These are phyloP conservation scores for Fusarium chuoi DNA, from an alignment of 2,329 filamentous ascomycete species.

Conservation along the genomic window DNA sequence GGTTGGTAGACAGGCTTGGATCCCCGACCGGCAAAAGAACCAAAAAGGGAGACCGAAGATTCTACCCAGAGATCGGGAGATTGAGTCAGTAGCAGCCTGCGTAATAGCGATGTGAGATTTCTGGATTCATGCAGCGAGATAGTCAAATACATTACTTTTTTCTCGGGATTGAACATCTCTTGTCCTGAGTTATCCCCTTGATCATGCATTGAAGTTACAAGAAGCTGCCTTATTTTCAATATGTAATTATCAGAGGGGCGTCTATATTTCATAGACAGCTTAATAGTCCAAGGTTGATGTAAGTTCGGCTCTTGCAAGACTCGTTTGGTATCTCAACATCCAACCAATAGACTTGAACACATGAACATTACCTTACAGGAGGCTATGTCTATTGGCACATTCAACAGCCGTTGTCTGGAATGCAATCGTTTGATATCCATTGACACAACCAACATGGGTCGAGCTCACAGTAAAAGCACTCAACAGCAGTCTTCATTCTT, in stretches of 20 bases:
- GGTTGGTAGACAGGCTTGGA: too few species aligned
- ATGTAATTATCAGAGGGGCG: neutral
- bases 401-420: neutral
- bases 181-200: neutral
- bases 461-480: neutral
- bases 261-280: neutral
- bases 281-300: neutral
- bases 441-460: neutral
- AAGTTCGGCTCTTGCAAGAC: neutral
- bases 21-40: neutral
- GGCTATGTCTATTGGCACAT: neutral
- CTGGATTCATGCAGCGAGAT: neutral
- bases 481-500: conserved; percentile 23
- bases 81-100: neutral
- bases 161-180: neutral
- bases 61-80: neutral
- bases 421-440: neutral
- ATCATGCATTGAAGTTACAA: neutral
- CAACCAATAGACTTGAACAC: neutral
- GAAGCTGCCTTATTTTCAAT: neutral
- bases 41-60: neutral
- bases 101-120: neutral
- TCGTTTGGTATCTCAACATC: neutral
- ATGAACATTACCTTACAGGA: neutral
- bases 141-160: neutral